A percentile compares a stretch with the other conserved stretches of the same genome.
phyloP scores from a whole-genome alignment of 495 filamentous ascomycete species.

The Podospora pseudocomata region DNA sequence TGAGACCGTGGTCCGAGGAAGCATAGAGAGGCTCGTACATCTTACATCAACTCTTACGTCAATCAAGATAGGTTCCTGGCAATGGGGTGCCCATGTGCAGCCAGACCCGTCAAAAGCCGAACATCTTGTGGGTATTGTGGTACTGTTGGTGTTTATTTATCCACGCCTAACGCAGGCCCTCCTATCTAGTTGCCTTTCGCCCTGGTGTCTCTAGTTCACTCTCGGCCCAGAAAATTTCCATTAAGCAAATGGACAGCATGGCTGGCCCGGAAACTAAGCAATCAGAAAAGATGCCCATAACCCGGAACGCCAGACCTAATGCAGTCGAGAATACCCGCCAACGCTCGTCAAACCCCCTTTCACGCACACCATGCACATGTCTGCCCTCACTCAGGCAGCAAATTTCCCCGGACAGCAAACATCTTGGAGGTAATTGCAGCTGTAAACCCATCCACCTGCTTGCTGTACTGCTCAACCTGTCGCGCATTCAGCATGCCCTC shows the following conservation, averaged over 20 bases:
- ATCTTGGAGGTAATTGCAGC: conserved; percentile 90
- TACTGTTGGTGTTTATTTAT: not conserved
- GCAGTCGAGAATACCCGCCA: conserved; percentile 24
- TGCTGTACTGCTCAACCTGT: conserved; percentile 97
- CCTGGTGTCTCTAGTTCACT: not conserved
- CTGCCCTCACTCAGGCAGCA: conserved; percentile 47
- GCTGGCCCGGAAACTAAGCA: conserved; percentile 24
- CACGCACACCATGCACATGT: conserved; percentile 14
- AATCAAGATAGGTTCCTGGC: not conserved
- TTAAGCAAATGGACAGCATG: conserved; percentile 14
- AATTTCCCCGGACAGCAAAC: conserved; percentile 86
- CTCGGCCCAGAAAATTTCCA: not conserved
- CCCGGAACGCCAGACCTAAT: conserved; percentile 36
- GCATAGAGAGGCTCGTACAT: not conserved
- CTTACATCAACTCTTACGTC: not conserved
- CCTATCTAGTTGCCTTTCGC: not conserved
- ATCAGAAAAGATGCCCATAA: conserved; percentile 27
- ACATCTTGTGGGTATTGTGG: not conserved
- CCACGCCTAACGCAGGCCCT: not conserved
- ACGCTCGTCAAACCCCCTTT: conserved; percentile 12
- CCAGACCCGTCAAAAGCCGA: not conserved
- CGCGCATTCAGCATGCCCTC: conserved; percentile 89
- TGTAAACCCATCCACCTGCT: conserved; percentile 95
- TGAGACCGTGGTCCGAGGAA: not conserved
- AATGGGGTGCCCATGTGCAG: not conserved